A percentile compares a stretch with the other conserved stretches of the same genome.
These are phyloP conservation scores for Brassica incana DNA, from an alignment of 345 rosid genomes.

Conservation along the genomic window DNA sequence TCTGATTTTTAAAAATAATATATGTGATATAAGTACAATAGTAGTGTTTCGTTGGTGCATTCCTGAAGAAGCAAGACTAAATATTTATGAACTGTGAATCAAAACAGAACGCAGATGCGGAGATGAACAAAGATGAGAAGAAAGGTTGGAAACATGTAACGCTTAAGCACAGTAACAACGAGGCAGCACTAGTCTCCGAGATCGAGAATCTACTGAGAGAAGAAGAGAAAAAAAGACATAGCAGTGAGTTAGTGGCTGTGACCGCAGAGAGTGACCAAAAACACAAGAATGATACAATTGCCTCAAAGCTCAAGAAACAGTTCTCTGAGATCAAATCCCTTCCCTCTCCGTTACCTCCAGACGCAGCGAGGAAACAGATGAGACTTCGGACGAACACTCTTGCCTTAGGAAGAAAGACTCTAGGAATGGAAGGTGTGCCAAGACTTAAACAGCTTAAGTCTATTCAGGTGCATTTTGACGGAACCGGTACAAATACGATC, in stretches of 20 bases:
- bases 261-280: conserved; percentile 33
- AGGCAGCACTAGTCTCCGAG: conserved; percentile 41
- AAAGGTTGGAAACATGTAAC: conserved; percentile 43
- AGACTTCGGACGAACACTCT: conserved; percentile 61
- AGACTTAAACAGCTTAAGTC: conserved; percentile 61
- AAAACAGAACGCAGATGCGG: conserved; percentile 38
- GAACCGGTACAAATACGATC: conserved; percentile 18
- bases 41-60: neutral
- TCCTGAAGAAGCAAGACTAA: conserved; percentile 19
- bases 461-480: conserved; percentile 52
- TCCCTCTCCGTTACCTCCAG: conserved; percentile 42
- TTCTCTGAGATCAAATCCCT: conserved; percentile 42
- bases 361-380: conserved; percentile 48
- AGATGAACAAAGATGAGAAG: conserved; percentile 30
- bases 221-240: conserved; percentile 38
- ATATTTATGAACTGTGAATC: conserved; percentile 26
- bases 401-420: conserved; percentile 45
- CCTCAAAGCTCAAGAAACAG: conserved; percentile 39
- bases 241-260: conserved; percentile 5
- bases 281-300: conserved; percentile 35
- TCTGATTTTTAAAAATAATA: neutral
- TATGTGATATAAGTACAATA: neutral
- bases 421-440: conserved; percentile 49
- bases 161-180: conserved; percentile 38
- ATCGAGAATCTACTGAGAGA: conserved; percentile 37